Evolutionary conservation across 2,329 filamentous ascomycete species (phyloP).

Genomic region (Verticillium nubilum): DNA sequence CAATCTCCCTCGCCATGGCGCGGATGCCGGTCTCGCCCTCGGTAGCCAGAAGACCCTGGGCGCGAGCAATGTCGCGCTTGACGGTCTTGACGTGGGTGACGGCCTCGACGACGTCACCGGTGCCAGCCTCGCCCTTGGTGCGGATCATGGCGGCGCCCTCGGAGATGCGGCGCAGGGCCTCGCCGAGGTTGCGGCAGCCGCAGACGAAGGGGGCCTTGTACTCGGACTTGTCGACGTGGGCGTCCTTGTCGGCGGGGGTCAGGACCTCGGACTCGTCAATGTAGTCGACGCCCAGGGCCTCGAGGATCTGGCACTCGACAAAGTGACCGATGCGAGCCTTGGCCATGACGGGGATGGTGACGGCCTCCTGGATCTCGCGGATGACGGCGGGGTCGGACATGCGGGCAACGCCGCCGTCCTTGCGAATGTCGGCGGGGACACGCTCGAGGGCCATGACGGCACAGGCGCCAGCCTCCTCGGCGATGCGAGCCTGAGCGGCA

Average conservation of each 20-base stretch:
- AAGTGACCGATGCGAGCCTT: constrained; percentile 98
- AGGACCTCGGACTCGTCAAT: constrained; percentile 98
- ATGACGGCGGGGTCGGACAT: constrained; percentile 97
- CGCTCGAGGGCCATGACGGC: constrained; percentile 99
- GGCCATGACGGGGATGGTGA: constrained; percentile 98
- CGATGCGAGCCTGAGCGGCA: constrained; percentile 89
- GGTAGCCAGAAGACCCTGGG: constrained; percentile 64
- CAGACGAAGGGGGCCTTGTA: constrained; percentile 92
- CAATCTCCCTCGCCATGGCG: constrained; percentile 75
- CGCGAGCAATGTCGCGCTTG: constrained; percentile 72
- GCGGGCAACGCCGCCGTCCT: constrained; percentile 85
- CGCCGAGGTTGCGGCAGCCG: constrained; percentile 88
- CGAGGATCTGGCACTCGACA: constrained; percentile 97
- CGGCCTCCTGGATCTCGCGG: constrained; percentile 87
- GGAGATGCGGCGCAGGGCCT: constrained; percentile 82
- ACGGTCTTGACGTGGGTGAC: constrained; percentile 94
- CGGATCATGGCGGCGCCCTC: constrained; percentile 98
- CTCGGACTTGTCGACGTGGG: constrained; percentile 84
- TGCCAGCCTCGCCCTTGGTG: constrained; percentile 97
- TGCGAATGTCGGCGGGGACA: constrained; percentile 92
- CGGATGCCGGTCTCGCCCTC: constrained; percentile 51
- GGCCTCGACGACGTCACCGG: constrained; percentile 93
- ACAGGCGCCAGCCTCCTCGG: constrained; percentile 90
- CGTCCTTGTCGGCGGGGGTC: constrained; percentile 83
- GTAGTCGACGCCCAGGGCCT: constrained; percentile 92